These are phyloP conservation scores for Coemansia sp. DNA, from an alignment of 192 early-diverging fungal genomes.

Conservation along the genomic window DNA sequence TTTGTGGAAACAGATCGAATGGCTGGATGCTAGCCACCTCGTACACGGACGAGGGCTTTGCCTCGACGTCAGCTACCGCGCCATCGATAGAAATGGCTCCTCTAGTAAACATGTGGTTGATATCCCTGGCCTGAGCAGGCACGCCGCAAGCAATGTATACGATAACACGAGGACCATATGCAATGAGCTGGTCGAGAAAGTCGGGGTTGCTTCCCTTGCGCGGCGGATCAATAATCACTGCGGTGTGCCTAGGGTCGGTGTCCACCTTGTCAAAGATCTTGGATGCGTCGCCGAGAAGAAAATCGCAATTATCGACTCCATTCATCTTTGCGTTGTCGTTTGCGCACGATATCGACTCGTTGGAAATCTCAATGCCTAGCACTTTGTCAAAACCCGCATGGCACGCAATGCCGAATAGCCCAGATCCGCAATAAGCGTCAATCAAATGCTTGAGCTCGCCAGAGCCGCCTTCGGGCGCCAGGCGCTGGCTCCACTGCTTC, in stretches of 20 bases:
- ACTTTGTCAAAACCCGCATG: slow-evolving; percentile 63
- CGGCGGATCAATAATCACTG: slow-evolving; percentile 76
- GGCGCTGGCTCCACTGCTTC: slow-evolving; percentile 26
- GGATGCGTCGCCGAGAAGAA: slow-evolving; percentile 63
- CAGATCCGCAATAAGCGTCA: slow-evolving; percentile 77
- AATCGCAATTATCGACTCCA: slow-evolving; percentile 58
- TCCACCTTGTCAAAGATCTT: slow-evolving; percentile 63
- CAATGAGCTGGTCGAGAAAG: slow-evolving; percentile 68
- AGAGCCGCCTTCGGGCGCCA: slow-evolving; percentile 11
- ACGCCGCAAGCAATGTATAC: slow-evolving; percentile 76
- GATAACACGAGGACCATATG: slow-evolving; percentile 68
- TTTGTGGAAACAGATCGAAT: slow-evolving; percentile 79
- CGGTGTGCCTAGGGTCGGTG: slow-evolving; percentile 56
- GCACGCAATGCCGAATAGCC: slow-evolving; percentile 70
- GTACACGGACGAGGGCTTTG: slow-evolving; percentile 59
- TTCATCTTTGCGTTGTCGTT: slow-evolving; percentile 65
- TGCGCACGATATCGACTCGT: slow-evolving; percentile 65
- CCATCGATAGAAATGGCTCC: slow-evolving; percentile 48
- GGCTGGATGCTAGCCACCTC: slow-evolving; percentile 62
- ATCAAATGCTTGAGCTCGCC: slow-evolving; percentile 59
- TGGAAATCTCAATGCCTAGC: slow-evolving; percentile 69
- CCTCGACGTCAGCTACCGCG: not conserved
- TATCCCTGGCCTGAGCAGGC: slow-evolving; percentile 63
- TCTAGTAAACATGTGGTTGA: slow-evolving; percentile 55
- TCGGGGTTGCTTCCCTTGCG: slow-evolving; percentile 67